Conservation (phyloP, 768 basidiomycete species). For the Lentinula sp. region DNA sequence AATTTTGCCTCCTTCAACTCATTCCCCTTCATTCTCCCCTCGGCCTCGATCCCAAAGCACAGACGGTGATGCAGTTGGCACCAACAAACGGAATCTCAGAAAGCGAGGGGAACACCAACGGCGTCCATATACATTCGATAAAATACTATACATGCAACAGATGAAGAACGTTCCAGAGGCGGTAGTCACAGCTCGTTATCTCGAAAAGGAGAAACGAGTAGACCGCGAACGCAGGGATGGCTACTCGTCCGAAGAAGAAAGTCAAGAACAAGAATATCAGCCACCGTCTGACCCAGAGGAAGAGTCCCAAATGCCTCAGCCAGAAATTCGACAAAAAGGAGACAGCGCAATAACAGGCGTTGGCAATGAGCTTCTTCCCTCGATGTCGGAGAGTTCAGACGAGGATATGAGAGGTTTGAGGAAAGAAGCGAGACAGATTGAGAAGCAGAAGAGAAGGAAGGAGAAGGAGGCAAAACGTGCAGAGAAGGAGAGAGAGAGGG, state of each 20-base stretch:
- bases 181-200: conserved; percentile 46
- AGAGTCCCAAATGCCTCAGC: neutral
- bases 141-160: conserved; percentile 42
- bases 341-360: neutral
- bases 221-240: conserved; percentile 21
- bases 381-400: neutral
- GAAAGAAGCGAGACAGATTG: neutral
- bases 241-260: conserved; percentile 13
- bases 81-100: conserved; percentile 48
- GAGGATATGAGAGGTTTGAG: conserved; percentile 1
- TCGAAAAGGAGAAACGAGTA: conserved; percentile 17
- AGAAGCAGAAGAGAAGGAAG: neutral
- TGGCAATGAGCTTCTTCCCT: neutral
- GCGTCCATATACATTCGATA: conserved; percentile 58
- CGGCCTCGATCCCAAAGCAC: neutral
- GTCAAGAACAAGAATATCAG: conserved; percentile 9
- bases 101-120: conserved; percentile 48
- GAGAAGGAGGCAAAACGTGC: neutral
- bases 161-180: conserved; percentile 60
- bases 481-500: neutral
- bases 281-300: neutral
- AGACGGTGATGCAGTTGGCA: neutral
- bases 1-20: neutral
- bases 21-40: neutral
- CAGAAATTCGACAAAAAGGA: neutral